Evolutionary conservation across 2,329 filamentous ascomycete species (phyloP), one percentile per base, ranked within the genome.

Genomic region (Cryphonectria japonica): DNA sequence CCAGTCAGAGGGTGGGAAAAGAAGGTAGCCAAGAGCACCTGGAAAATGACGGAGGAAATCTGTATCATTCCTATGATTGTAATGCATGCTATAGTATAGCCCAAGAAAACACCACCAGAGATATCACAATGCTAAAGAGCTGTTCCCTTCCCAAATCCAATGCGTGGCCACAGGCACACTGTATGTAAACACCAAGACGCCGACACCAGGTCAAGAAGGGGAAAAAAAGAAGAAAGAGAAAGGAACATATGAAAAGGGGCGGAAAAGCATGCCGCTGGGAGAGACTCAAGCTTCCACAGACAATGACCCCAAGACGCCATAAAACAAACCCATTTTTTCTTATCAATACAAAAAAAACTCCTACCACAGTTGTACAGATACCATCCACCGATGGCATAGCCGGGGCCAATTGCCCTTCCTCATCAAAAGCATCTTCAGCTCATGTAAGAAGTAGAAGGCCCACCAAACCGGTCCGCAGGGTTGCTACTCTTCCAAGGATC

Each of bases 361-460:
- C 37, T 16, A 19, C 16, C 14, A 22, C 9, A 61, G 34, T 61
- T 61, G 8, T 61, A 61, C 59, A 61, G 19, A 39, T 39, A 50
- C 11, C 37, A 39, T 39, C 37, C 37, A 39, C 37, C 37, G 11
- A 39, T 39, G 1, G 2, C 37, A 39, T 11, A 13, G 37, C 9
- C 37, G 37, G 37, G 37, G 2, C 37, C 37, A 39, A 39, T 39
- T 39, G 37, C 37, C 37, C 37, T 8, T 39, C 9, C 11, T 39
- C 37, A 39, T 39, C 37, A 39, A 13, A 11, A 2, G 37, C 37
- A 8, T 6, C 19, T 26, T 65, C 41, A 65, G 43, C 29, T 65
- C 63, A 65, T 65, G 16, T 65, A 65, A 22, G 63, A 65, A 22
- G n/a, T n/a, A 43, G 63, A 52, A 16, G 63, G 63, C 4, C 63